Conservation (phyloP, 2,329 filamentous ascomycete species). For the Helotiales sp. region DNA sequence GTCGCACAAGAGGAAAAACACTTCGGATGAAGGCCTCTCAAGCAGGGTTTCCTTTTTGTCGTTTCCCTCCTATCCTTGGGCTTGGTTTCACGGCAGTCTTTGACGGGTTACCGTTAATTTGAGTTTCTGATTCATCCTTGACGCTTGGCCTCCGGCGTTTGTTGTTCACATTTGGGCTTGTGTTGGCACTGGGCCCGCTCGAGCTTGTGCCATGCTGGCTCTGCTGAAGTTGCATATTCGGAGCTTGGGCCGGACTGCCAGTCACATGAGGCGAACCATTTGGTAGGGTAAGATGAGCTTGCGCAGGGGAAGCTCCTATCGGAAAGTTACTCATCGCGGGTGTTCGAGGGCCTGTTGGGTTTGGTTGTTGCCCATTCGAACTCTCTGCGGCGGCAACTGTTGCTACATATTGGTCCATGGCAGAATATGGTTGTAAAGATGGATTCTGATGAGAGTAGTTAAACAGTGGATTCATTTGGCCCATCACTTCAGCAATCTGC, state of each 20-base stretch:
- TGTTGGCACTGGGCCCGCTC: conserved; percentile 67
- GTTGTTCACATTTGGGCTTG: conserved; percentile 42
- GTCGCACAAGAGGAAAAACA: not conserved
- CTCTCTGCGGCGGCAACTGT: conserved; percentile 40
- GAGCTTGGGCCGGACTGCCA: conserved; percentile 60
- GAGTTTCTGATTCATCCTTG: conserved; percentile 38
- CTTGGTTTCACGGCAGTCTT: conserved; percentile 40
- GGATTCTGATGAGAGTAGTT: conserved; percentile 56
- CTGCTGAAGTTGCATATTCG: conserved; percentile 65
- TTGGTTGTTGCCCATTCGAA: conserved; percentile 23
- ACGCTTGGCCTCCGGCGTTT: conserved; percentile 41
- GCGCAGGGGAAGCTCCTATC: conserved; percentile 60
- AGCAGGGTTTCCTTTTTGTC: conserved; percentile 36
- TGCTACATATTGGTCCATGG: conserved; percentile 60
- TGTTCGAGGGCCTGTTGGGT: conserved; percentile 30
- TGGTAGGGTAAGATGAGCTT: conserved; percentile 59
- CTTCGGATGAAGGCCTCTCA: conserved; percentile 9
- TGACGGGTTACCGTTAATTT: conserved; percentile 32
- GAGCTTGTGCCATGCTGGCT: conserved; percentile 69
- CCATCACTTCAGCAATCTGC: conserved; percentile 66
- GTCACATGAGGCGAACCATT: conserved; percentile 57
- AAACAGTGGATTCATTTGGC: conserved; percentile 66
- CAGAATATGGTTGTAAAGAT: conserved; percentile 54
- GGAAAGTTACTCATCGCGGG: conserved; percentile 44
- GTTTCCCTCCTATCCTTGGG: conserved; percentile 39